phyloP scores from a whole-genome alignment of 176 grass and related monocot species.

The Bolboschoenus planiculmis region DNA sequence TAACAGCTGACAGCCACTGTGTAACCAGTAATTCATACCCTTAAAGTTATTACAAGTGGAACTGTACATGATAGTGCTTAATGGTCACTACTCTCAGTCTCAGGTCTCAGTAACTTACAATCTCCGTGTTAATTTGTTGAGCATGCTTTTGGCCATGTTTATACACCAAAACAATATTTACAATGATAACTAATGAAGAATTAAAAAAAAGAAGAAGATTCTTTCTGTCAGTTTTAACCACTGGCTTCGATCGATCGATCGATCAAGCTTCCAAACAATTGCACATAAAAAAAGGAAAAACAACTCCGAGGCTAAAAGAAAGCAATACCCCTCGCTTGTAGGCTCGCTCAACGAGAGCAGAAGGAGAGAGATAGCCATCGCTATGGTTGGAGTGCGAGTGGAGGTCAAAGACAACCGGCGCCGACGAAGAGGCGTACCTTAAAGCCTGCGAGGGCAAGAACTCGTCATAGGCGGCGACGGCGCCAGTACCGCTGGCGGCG shows the following conservation, averaged over 20 bases:
- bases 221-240: not conserved
- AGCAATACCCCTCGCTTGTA: conserved; percentile 55
- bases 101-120: not conserved
- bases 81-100: not conserved
- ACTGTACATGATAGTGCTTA: too few species aligned
- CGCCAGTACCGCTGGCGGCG: not conserved
- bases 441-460: conserved; percentile 44
- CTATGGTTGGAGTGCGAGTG: conserved; percentile 88
- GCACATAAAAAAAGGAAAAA: conserved; percentile 19
- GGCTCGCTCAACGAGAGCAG: conserved; percentile 71
- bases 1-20: not conserved
- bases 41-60: not conserved
- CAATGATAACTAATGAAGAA: not conserved
- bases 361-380: conserved; percentile 85
- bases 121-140: not conserved
- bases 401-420: conserved; percentile 59
- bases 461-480: conserved; percentile 19
- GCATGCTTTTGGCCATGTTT: not conserved
- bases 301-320: not conserved
- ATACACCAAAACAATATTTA: not conserved
- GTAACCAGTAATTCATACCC: not conserved
- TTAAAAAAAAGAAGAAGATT: not conserved
- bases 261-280: conserved; percentile 4
- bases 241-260: not conserved
- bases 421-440: conserved; percentile 23